phyloP scores from a whole-genome alignment of 495 filamentous ascomycete species.

The Podospora fimiseda region DNA sequence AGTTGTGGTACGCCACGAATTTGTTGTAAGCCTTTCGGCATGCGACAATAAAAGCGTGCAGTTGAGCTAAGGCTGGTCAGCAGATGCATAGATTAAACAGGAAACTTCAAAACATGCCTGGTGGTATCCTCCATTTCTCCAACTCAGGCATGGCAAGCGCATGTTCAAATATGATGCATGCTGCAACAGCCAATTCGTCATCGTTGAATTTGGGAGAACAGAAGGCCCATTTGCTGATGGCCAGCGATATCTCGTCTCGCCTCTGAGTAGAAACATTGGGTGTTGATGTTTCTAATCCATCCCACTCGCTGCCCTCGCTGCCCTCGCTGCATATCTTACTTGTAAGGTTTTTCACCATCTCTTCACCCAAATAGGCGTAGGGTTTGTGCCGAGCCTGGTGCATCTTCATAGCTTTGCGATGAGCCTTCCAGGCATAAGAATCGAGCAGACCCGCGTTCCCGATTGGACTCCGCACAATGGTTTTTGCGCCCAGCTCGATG shows the following conservation, averaged over 20 bases:
- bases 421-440: slow-evolving; percentile 74
- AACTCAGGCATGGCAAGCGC: slow-evolving; percentile 76
- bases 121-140: slow-evolving; percentile 67
- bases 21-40: slow-evolving; percentile 84
- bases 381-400: slow-evolving; percentile 55
- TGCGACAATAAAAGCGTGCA: slow-evolving; percentile 74
- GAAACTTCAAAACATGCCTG: slow-evolving; percentile 47
- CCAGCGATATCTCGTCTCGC: slow-evolving; percentile 55
- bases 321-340: slow-evolving; percentile 77
- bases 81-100: slow-evolving; percentile 21
- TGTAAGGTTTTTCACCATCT: slow-evolving; percentile 87
- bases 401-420: slow-evolving; percentile 62
- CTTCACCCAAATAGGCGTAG: slow-evolving; percentile 82
- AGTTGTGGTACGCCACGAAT: slow-evolving; percentile 98
- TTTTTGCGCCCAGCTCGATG: slow-evolving; percentile 77
- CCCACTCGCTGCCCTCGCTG: slow-evolving; percentile 47
- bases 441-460: slow-evolving; percentile 58
- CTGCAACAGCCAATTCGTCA: slow-evolving; percentile 77
- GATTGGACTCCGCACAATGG: slow-evolving; percentile 75
- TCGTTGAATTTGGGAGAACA: slow-evolving; percentile 82
- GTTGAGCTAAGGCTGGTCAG: slow-evolving; percentile 43
- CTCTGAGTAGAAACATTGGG: slow-evolving; percentile 50
- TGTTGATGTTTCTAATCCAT: slow-evolving; percentile 34
- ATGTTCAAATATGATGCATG: slow-evolving; percentile 81
- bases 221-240: slow-evolving; percentile 80